phyloP scores from a whole-genome alignment of 345 rosid genomes.

The Boechera stricta region DNA sequence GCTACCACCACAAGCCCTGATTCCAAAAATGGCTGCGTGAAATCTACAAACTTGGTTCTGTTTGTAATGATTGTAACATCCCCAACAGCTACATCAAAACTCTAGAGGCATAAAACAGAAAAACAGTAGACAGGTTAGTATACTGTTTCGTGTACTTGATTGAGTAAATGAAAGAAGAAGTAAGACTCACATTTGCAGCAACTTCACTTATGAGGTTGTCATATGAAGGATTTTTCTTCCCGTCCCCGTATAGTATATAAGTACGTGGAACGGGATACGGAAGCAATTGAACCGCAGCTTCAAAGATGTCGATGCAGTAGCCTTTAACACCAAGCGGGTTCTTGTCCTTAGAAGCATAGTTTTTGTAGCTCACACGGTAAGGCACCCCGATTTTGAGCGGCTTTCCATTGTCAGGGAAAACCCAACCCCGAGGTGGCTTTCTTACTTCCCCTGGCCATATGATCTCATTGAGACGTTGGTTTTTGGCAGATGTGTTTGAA shows the following conservation, averaged over 20 bases:
- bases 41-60: constrained; percentile 86
- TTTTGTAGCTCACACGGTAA: constrained; percentile 64
- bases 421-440: constrained; percentile 82
- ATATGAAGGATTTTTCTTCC: constrained; percentile 68
- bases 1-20: constrained; percentile 89
- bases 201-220: constrained; percentile 62
- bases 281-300: constrained; percentile 82
- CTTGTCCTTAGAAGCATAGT: constrained; percentile 62
- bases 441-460: constrained; percentile 87
- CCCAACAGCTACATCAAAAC: constrained; percentile 83
- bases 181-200: constrained; percentile 67
- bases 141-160: constrained; percentile 19
- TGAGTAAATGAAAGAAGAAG: constrained; percentile 16
- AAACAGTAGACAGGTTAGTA: not conserved
- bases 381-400: constrained; percentile 83
- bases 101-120: constrained; percentile 54
- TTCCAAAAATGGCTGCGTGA: constrained; percentile 87
- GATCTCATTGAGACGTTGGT: constrained; percentile 60
- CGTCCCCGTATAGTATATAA: constrained; percentile 69
- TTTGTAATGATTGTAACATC: constrained; percentile 73
- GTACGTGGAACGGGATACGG: constrained; percentile 81
- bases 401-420: constrained; percentile 82
- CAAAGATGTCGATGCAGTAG: constrained; percentile 89
- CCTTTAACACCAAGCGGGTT: constrained; percentile 79
- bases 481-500: constrained; percentile 52